A percentile compares a stretch with the other conserved stretches of the same genome.
Conservation (phyloP, 495 filamentous ascomycete genomes). For the Aspergillus heteromorphus region DNA sequence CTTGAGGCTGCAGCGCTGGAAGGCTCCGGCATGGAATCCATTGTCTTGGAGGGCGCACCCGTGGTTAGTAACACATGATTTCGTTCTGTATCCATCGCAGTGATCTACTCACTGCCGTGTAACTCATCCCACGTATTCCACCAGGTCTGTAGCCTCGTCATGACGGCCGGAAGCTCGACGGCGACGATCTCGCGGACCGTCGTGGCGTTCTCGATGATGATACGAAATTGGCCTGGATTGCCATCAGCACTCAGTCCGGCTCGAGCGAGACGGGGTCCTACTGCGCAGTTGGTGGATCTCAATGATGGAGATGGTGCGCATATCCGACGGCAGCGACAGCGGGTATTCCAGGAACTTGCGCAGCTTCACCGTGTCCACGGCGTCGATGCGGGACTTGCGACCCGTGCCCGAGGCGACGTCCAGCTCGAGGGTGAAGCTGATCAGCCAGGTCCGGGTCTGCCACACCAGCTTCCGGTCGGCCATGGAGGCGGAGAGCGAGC, state of each 20-base stretch:
- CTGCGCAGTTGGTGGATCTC: conserved; percentile 40
- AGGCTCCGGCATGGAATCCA: conserved; percentile 36
- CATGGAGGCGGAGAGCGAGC: conserved; percentile 36
- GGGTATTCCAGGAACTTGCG: conserved; percentile 38
- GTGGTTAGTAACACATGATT: neutral
- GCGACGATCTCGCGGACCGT: conserved; percentile 27
- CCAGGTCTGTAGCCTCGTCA: conserved; percentile 34
- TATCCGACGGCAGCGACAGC: conserved; percentile 37
- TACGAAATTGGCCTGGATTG: conserved; percentile 24
- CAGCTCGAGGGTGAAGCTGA: conserved; percentile 38
- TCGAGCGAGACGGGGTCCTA: neutral
- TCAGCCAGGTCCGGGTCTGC: conserved; percentile 40
- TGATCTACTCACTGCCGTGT: conserved; percentile 29
- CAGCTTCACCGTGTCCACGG: conserved; percentile 36
- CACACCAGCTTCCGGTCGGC: conserved; percentile 38
- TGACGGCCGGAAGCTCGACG: conserved; percentile 30
- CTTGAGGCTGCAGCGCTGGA: conserved; percentile 38
- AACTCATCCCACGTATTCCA: conserved; percentile 41
- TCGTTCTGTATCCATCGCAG: neutral
- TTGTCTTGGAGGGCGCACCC: conserved; percentile 21
- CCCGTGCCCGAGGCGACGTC: conserved; percentile 41
- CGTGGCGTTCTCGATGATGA: conserved; percentile 28
- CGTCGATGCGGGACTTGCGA: conserved; percentile 37
- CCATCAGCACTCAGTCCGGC: neutral
- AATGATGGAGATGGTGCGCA: conserved; percentile 39